Base-by-base conservation (phyloP, 257 asterid species). In the Solanum raphanifolium region DNA sequence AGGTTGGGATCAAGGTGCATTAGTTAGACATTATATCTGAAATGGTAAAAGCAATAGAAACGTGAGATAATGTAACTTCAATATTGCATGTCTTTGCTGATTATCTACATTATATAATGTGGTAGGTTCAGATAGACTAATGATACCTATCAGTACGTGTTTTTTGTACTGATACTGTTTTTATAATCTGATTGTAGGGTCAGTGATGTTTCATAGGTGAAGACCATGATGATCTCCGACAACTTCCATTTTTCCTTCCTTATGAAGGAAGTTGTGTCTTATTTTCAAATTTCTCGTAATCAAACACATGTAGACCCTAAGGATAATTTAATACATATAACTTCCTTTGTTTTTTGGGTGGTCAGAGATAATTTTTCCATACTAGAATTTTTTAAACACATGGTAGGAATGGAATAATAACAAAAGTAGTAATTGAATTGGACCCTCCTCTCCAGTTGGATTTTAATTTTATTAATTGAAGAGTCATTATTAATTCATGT, bases 401-500 rank as follows among this genome's bases (percentile, higher is more conserved):
- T 15, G 39, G 10, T 46, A 31, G 38, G 62, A 78, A 43, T 79
- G 38, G 27, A 62, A 27, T 43, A 79, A 46, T 79, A 46, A 81
- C 18, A 81, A 48, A 46, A 18, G 29, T 41, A 46, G 32, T 29
- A 29, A 81, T 27, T 29, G 68, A 81, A 46, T 48, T 81, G 85
- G 85, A 81, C 85, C 68, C 58, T 36, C 41, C 46, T 46, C 41
- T 46, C 41, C 29, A 79, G 39, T 81, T 46, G 85, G 41, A 81
- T 81, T 81, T 31, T 41, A 46, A 81, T 18, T 81, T 58, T 48
- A 48, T 81, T 74, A 21, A 34, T 18, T 48, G 66, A 81, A 81
- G 69, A 46, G 68, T 46, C 69, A 48, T 81, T 81, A 81, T 81
- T 46, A 81, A 29, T 81, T 81, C 85, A 81, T 81, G 85, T 43